A percentile compares a stretch with the other conserved stretches of the same genome.
phyloP scores from a whole-genome alignment of 768 basidiomycete species.

The Leccinum broughii region DNA sequence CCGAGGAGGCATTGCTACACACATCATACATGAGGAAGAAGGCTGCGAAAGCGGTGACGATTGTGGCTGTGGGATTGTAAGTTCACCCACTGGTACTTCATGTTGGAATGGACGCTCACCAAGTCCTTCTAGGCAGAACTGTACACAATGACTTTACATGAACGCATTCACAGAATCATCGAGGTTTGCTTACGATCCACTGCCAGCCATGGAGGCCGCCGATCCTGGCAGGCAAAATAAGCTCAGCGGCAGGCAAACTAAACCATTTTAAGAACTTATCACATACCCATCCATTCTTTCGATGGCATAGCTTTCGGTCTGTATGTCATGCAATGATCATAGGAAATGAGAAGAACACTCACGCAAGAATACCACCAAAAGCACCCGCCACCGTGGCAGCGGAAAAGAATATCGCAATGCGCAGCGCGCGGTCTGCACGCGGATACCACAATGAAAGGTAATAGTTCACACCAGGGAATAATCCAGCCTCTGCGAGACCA shows the following conservation, averaged over 20 bases:
- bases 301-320: constrained; percentile 35
- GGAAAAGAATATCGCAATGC: constrained; percentile 63
- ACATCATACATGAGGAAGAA: constrained; percentile 60
- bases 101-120: constrained; percentile 12
- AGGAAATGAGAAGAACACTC: constrained; percentile 15
- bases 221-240: constrained; percentile 16
- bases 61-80: constrained; percentile 19
- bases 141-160: constrained; percentile 1
- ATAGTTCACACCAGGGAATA: constrained; percentile 43
- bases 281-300: constrained; percentile 36
- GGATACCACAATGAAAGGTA: constrained; percentile 62
- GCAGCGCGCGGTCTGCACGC: constrained; percentile 52
- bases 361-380: constrained; percentile 53
- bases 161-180: background rate
- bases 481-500: constrained; percentile 49
- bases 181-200: constrained; percentile 36
- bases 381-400: constrained; percentile 56
- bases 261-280: constrained; percentile 10
- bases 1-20: background rate
- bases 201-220: constrained; percentile 38
- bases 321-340: background rate
- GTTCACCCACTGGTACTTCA: background rate
- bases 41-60: constrained; percentile 22
- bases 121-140: constrained; percentile 36
- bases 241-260: background rate